These are phyloP conservation scores for Termitomyces eurrhizus DNA, from an alignment of 768 basidiomycete species.

Conservation along the genomic window DNA sequence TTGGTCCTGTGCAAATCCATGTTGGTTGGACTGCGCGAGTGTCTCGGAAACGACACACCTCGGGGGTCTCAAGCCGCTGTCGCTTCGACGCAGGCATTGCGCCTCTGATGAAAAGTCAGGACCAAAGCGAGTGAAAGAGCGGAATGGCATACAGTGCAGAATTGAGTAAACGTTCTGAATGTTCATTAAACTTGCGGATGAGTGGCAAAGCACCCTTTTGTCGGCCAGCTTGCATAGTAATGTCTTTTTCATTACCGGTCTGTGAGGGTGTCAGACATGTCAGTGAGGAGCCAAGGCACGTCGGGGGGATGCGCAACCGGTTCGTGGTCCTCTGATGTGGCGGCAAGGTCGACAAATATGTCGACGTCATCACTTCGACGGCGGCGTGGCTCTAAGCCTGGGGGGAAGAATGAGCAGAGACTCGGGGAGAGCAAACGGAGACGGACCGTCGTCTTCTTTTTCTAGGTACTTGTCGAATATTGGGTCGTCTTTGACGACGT, in stretches of 20 bases:
- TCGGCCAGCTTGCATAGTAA: slow-evolving; percentile 94
- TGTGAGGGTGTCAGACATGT: slow-evolving; percentile 24
- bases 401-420: neutral
- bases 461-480: slow-evolving; percentile 98
- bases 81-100: slow-evolving; percentile 59
- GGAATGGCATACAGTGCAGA: slow-evolving; percentile 56
- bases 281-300: neutral
- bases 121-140: neutral
- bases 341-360: slow-evolving; percentile 78
- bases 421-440: neutral
- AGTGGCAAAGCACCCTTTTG: slow-evolving; percentile 86
- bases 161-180: slow-evolving; percentile 85
- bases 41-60: slow-evolving; percentile 28
- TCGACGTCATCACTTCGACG: slow-evolving; percentile 65
- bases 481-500: slow-evolving; percentile 84
- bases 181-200: slow-evolving; percentile 97
- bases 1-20: slow-evolving; percentile 26
- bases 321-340: slow-evolving; percentile 87
- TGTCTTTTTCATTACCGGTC: slow-evolving; percentile 86
- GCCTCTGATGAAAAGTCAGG: slow-evolving; percentile 34
- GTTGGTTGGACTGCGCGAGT: neutral
- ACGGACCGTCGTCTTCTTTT: slow-evolving; percentile 87
- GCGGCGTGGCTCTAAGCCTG: slow-evolving; percentile 77
- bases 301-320: slow-evolving; percentile 47
- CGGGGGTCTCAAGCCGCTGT: slow-evolving; percentile 40